Evolutionary conservation across 441 rosid genomes (phyloP).

Genomic region (Bruguiera hainesii): DNA sequence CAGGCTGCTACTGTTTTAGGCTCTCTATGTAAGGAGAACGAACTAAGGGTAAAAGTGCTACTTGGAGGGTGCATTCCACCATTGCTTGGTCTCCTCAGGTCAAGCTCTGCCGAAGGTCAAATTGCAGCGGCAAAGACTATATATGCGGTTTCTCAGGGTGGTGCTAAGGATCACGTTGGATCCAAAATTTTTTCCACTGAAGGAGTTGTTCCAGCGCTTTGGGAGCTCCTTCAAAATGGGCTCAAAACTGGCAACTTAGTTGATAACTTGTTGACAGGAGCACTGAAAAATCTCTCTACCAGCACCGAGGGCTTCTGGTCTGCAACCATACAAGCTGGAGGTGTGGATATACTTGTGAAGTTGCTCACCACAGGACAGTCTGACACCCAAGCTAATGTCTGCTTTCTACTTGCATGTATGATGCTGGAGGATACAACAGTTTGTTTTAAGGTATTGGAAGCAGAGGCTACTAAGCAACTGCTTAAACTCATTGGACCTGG

Average conservation of each 20-base stretch:
- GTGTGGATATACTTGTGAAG: constrained; percentile 96
- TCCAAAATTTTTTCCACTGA: constrained; percentile 99
- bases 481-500: constrained; percentile 93
- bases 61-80: constrained; percentile 99
- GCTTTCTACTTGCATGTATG: constrained; percentile 97
- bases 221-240: constrained; percentile 85
- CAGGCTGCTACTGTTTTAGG: constrained; percentile 98
- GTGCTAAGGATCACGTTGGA: constrained; percentile 96
- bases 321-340: constrained; percentile 91
- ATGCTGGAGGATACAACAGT: constrained; percentile 94
- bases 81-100: constrained; percentile 97
- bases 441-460: constrained; percentile 83
- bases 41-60: constrained; percentile 93
- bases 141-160: constrained; percentile 97
- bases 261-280: constrained; percentile 91
- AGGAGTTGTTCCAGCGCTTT: constrained; percentile 97
- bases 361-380: constrained; percentile 83
- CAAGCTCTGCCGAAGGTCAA: constrained; percentile 96
- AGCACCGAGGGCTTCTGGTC: constrained; percentile 97
- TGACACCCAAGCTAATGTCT: constrained; percentile 81
- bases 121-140: constrained; percentile 97
- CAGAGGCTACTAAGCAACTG: constrained; percentile 84
- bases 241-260: constrained; percentile 77
- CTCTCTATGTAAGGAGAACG: constrained; percentile 98
- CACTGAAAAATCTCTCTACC: constrained; percentile 85